Evolutionary conservation across 352 stramenopile genomes (phyloP).

Genomic region (Salisapilia sapeloensis): DNA sequence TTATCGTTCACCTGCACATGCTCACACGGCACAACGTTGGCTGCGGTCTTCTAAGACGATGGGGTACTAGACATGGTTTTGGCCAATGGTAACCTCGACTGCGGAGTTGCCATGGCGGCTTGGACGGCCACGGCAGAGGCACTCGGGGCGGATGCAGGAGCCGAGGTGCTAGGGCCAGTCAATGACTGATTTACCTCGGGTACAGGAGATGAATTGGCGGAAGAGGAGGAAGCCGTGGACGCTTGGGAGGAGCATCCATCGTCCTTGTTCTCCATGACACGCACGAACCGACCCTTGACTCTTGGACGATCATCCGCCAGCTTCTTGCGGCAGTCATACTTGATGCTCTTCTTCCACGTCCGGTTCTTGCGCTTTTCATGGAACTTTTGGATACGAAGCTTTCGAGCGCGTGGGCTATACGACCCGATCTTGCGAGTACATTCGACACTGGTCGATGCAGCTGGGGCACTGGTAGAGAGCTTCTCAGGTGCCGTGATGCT

Average conservation of each 20-base stretch:
- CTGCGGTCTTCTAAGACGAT: neutral
- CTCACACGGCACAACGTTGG: neutral
- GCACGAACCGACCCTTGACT: slow-evolving; percentile 88
- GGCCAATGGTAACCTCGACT: slow-evolving; percentile 1
- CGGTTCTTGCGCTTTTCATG: slow-evolving; percentile 93
- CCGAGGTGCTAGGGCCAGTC: slow-evolving; percentile 6
- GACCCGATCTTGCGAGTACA: slow-evolving; percentile 88
- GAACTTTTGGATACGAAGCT: slow-evolving; percentile 91
- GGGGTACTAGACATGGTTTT: too few species aligned
- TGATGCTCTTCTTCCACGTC: slow-evolving; percentile 98
- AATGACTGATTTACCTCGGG: slow-evolving; percentile 9
- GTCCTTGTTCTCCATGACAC: slow-evolving; percentile 53
- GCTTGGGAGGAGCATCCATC: slow-evolving; percentile 7
- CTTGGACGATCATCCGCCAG: slow-evolving; percentile 91
- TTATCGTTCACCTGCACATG: neutral
- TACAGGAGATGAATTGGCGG: slow-evolving; percentile 9
- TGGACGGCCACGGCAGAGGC: slow-evolving; percentile 2
- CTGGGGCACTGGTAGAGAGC: slow-evolving; percentile 12
- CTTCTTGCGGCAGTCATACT: slow-evolving; percentile 98
- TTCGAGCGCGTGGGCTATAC: slow-evolving; percentile 88
- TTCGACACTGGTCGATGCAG: slow-evolving; percentile 15
- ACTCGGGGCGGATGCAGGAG: slow-evolving; percentile 1
- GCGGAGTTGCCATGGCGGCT: slow-evolving; percentile 4
- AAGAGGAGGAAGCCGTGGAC: slow-evolving; percentile 8
- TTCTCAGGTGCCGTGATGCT: slow-evolving; percentile 5